phyloP scores from a whole-genome alignment of 306 rosid species.

The Crataegus laevigata region DNA sequence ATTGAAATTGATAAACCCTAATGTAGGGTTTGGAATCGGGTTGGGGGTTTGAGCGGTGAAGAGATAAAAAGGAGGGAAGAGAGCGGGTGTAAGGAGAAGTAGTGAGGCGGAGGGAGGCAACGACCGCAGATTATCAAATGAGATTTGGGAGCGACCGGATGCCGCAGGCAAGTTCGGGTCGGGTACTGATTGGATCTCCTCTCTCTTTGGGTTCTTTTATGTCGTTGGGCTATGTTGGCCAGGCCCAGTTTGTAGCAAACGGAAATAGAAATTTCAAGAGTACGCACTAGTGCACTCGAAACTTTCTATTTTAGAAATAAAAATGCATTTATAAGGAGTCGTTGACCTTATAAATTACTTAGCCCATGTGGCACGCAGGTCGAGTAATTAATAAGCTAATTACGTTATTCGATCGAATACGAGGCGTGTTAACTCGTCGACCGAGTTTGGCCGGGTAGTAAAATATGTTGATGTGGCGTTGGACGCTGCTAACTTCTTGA shows the following conservation, averaged over 20 bases:
- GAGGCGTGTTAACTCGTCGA: too few relatives aligned
- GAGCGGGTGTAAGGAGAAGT: not conserved
- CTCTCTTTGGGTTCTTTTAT: not conserved
- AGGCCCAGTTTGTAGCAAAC: not conserved
- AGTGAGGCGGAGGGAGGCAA: not conserved
- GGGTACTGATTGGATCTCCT: not conserved
- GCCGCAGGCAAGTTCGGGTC: not conserved
- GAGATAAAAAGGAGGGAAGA: not conserved
- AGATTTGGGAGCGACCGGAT: not conserved
- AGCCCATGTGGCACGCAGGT: accelerated
- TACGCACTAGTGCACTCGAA: too few relatives aligned
- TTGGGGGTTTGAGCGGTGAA: not conserved
- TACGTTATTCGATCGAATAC: accelerated
- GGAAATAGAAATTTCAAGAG: not conserved
- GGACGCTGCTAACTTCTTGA: too few relatives aligned
- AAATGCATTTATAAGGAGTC: too few relatives aligned
- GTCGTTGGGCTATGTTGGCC: not conserved
- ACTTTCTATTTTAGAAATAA: too few relatives aligned
- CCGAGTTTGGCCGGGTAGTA: too few relatives aligned
- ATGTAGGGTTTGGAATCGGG: not conserved
- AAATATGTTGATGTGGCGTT: too few relatives aligned
- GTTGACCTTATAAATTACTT: too few relatives aligned
- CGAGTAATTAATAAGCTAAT: too few relatives aligned
- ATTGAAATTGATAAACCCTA: not conserved
- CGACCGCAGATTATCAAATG: not conserved